phyloP scores from a whole-genome alignment of 2,329 filamentous ascomycete species.

The Ascochyta pisi region DNA sequence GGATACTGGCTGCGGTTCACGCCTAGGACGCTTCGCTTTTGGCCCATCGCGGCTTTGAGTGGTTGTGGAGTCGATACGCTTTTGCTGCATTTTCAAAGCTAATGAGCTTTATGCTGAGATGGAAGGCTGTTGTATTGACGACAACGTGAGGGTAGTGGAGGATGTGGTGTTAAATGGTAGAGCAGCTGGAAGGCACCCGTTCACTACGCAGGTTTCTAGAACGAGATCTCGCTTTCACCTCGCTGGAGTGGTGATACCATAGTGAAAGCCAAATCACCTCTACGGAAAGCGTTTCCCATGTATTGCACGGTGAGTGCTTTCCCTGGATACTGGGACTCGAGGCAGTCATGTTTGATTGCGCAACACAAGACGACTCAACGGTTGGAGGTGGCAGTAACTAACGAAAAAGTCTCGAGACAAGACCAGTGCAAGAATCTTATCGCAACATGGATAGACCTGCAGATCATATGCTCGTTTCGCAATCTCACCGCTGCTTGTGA shows the following conservation, averaged over 20 bases:
- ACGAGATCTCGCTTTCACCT: slow-evolving; percentile 3
- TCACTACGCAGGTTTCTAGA: background rate
- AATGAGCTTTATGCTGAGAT: background rate
- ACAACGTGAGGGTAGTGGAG: background rate
- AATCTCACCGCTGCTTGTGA: background rate
- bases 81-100: background rate
- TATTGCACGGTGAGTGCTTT: background rate
- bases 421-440: background rate
- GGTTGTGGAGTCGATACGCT: background rate
- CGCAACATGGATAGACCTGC: background rate
- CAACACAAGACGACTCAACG: background rate
- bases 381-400: background rate
- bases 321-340: background rate
- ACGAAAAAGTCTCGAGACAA: background rate
- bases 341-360: background rate
- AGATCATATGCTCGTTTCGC: background rate
- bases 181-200: background rate
- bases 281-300: background rate
- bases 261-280: background rate
- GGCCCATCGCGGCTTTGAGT: background rate
- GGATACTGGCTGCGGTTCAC: no score
- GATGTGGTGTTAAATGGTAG: background rate
- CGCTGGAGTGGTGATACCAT: background rate
- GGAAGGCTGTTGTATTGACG: background rate
- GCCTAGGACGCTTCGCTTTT: slow-evolving; percentile 1